Evolutionary conservation across 2,329 filamentous ascomycete genomes (phyloP).

Genomic region (Penicillium sp.): DNA sequence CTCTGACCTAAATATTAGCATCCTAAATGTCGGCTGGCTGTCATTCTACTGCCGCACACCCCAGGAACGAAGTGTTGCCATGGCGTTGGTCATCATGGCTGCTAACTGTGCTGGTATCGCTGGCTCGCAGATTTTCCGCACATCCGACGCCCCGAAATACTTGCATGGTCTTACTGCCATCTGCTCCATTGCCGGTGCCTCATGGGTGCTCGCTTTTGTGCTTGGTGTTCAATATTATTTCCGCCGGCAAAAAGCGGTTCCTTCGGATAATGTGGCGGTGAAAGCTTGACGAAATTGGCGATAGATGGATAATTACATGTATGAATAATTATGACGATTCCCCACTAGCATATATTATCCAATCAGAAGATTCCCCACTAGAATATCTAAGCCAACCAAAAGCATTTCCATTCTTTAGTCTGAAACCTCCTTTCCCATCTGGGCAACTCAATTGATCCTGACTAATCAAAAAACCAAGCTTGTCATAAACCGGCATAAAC

Average conservation of each 20-base stretch:
- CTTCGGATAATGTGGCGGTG: neutral
- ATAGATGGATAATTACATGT: neutral
- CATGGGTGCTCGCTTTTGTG: constrained; percentile 22
- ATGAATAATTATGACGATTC: neutral
- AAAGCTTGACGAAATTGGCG: neutral
- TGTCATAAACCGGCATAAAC: neutral
- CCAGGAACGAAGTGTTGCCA: constrained; percentile 59
- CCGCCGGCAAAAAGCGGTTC: constrained; percentile 19
- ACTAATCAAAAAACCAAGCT: neutral
- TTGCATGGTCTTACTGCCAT: constrained; percentile 30
- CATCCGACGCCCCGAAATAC: constrained; percentile 25
- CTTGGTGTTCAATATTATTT: constrained; percentile 28
- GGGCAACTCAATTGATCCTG: neutral
- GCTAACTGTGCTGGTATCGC: constrained; percentile 63
- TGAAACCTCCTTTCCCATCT: neutral
- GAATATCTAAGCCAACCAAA: neutral
- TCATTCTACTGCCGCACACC: constrained; percentile 57
- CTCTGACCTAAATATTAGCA: constrained; percentile 18
- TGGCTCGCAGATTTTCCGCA: constrained; percentile 59
- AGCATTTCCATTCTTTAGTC: too few species aligned
- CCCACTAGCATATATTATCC: neutral
- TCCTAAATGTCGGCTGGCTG: constrained; percentile 61
- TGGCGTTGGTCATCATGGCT: constrained; percentile 62
- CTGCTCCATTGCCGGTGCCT: constrained; percentile 24
- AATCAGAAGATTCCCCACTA: neutral